A percentile compares a stretch with the other conserved stretches of the same genome.
These are phyloP conservation scores for Cryomyces minteri DNA, from an alignment of 495 filamentous ascomycete species.

Conservation along the genomic window DNA sequence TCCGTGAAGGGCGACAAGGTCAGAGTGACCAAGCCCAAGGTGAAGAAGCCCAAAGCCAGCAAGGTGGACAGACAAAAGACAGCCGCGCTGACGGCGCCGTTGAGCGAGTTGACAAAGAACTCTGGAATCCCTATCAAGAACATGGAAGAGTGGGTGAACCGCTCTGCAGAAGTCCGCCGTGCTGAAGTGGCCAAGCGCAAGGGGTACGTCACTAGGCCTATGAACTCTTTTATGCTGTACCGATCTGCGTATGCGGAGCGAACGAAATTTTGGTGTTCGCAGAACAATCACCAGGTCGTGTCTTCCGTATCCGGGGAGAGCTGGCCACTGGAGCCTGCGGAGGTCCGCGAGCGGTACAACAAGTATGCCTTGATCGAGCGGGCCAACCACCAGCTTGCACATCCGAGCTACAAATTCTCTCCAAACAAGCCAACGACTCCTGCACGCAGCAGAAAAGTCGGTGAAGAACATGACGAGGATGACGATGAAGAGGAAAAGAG, in stretches of 20 bases:
- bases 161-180: conserved; percentile 43
- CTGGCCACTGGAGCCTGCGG: conserved; percentile 64
- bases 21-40: conserved; percentile 28
- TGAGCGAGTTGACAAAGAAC: conserved; percentile 62
- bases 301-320: conserved; percentile 67
- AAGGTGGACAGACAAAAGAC: conserved; percentile 31
- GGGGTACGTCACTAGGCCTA: conserved; percentile 74
- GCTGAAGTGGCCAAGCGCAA: conserved; percentile 49
- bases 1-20: conserved; percentile 4
- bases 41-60: conserved; percentile 30
- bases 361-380: conserved; percentile 65
- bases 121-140: conserved; percentile 48
- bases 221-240: conserved; percentile 99
- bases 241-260: conserved; percentile 81
- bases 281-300: conserved; percentile 91
- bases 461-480: conserved; percentile 10
- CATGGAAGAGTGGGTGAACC: conserved; percentile 68
- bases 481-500: conserved; percentile 8
- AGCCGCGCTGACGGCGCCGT: conserved; percentile 40
- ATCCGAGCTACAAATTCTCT: conserved; percentile 90
- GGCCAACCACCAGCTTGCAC: conserved; percentile 65
- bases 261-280: conserved; percentile 60
- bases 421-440: conserved; percentile 47
- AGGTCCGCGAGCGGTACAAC: conserved; percentile 63
- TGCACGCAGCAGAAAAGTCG: conserved; percentile 33